phyloP scores from a whole-genome alignment of 805 yeast species.

The Saccharomyces jurei region DNA sequence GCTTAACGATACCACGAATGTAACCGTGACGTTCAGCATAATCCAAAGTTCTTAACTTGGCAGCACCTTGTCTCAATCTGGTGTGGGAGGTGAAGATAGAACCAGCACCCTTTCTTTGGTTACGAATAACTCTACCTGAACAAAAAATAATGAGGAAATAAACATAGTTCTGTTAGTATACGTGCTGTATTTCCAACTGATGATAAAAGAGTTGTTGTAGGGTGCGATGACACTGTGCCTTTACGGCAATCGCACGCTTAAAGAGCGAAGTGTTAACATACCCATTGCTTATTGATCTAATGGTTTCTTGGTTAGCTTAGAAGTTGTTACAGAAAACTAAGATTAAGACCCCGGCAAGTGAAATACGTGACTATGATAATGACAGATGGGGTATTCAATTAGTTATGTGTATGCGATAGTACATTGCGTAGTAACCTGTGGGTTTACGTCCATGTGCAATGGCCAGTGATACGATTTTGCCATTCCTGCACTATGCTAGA shows the following conservation, averaged over 20 bases:
- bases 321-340: not conserved
- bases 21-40: slow-evolving; percentile 99
- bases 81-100: slow-evolving; percentile 99
- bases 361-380: not conserved
- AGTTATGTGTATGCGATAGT: not conserved
- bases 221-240: not conserved
- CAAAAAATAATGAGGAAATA: slow-evolving; percentile 2
- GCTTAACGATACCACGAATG: slow-evolving; percentile 98
- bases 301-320: slow-evolving; percentile 17
- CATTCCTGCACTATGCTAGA: not conserved
- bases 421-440: not conserved
- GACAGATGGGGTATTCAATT: not conserved
- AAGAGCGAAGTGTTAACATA: slow-evolving; percentile 15
- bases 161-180: slow-evolving; percentile 8
- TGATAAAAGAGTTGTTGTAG: not conserved
- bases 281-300: slow-evolving; percentile 31
- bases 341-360: not conserved
- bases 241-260: not conserved
- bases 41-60: slow-evolving; percentile 98
- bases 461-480: not conserved
- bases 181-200: not conserved
- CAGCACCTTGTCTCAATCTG: slow-evolving; percentile 99
- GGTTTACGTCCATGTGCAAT: not conserved
- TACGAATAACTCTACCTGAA: slow-evolving; percentile 98
- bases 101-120: slow-evolving; percentile 99